These are phyloP conservation scores for Babesia bovis DNA, from an alignment of 169 alveolate species.

Conservation along the genomic window DNA sequence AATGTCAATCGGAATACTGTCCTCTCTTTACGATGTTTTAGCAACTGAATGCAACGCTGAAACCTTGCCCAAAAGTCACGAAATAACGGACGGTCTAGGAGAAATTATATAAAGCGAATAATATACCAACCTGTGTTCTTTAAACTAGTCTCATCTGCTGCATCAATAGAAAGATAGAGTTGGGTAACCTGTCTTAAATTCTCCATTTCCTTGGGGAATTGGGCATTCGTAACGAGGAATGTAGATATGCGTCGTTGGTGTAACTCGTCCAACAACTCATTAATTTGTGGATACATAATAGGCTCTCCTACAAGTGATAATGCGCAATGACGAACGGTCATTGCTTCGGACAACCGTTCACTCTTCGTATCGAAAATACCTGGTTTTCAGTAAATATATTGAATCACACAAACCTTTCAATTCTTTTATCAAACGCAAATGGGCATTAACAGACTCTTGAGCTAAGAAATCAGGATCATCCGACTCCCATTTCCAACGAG, in stretches of 20 bases:
- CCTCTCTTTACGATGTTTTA: slow-evolving; percentile 77
- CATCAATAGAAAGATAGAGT: slow-evolving; percentile 80
- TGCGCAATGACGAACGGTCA: slow-evolving; percentile 81
- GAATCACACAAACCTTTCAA: slow-evolving; percentile 44
- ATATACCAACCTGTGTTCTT: slow-evolving; percentile 54
- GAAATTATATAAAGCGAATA: neutral
- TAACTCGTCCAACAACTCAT: slow-evolving; percentile 78
- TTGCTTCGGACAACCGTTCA: slow-evolving; percentile 71
- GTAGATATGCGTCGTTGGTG: slow-evolving; percentile 82
- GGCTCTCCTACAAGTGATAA: slow-evolving; percentile 89
- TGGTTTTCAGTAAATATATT: neutral
- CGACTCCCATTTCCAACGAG: slow-evolving; percentile 83
- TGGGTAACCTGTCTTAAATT: slow-evolving; percentile 82
- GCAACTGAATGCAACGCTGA: slow-evolving; percentile 71
- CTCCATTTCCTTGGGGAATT: slow-evolving; percentile 83
- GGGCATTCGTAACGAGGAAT: slow-evolving; percentile 87
- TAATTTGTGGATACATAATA: slow-evolving; percentile 87
- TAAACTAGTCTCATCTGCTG: slow-evolving; percentile 74
- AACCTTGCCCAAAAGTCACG: slow-evolving; percentile 87
- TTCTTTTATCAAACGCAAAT: slow-evolving; percentile 70
- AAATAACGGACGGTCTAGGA: slow-evolving; percentile 81
- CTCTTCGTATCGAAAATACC: slow-evolving; percentile 70
- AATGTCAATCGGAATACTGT: slow-evolving; percentile 84
- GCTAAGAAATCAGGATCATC: slow-evolving; percentile 81
- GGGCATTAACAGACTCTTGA: slow-evolving; percentile 68